phyloP scores from a whole-genome alignment of 2,329 filamentous ascomycete species.

The Trichothecium sympodiale region DNA sequence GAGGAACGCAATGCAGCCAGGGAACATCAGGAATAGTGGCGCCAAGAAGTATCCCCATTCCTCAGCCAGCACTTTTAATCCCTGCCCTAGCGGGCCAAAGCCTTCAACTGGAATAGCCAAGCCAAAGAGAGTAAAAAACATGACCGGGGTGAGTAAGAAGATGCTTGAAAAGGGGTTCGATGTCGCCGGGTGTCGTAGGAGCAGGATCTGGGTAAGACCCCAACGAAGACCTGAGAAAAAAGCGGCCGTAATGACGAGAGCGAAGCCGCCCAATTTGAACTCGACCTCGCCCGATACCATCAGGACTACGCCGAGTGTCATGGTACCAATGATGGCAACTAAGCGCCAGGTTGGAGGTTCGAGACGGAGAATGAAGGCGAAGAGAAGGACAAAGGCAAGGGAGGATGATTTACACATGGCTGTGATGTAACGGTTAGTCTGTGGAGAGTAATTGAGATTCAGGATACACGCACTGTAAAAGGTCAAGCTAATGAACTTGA shows the following conservation, averaged over 20 bases:
- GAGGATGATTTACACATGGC: slow-evolving; percentile 99
- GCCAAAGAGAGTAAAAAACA: slow-evolving; percentile 74
- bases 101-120: slow-evolving; percentile 85
- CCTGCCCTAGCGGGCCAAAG: slow-evolving; percentile 53
- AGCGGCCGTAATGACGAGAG: slow-evolving; percentile 84
- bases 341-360: slow-evolving; percentile 80
- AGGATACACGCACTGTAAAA: slow-evolving; percentile 66
- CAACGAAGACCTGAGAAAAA: slow-evolving; percentile 96
- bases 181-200: slow-evolving; percentile 87
- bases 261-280: slow-evolving; percentile 77
- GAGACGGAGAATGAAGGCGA: slow-evolving; percentile 87
- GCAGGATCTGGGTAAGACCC: slow-evolving; percentile 94
- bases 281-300: slow-evolving; percentile 95
- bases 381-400: slow-evolving; percentile 86
- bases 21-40: slow-evolving; percentile 71
- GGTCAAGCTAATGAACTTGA: slow-evolving; percentile 92
- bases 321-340: slow-evolving; percentile 75
- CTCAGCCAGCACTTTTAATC: slow-evolving; percentile 50
- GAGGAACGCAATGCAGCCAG: slow-evolving; percentile 80
- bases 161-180: slow-evolving; percentile 95
- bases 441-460: slow-evolving; percentile 1
- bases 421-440: slow-evolving; percentile 20
- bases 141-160: slow-evolving; percentile 93
- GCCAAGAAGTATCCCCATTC: slow-evolving; percentile 58
- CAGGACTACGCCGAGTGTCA: slow-evolving; percentile 91